Base-by-base conservation (phyloP, 495 filamentous ascomycete genomes). In the Penicillium taxi region DNA sequence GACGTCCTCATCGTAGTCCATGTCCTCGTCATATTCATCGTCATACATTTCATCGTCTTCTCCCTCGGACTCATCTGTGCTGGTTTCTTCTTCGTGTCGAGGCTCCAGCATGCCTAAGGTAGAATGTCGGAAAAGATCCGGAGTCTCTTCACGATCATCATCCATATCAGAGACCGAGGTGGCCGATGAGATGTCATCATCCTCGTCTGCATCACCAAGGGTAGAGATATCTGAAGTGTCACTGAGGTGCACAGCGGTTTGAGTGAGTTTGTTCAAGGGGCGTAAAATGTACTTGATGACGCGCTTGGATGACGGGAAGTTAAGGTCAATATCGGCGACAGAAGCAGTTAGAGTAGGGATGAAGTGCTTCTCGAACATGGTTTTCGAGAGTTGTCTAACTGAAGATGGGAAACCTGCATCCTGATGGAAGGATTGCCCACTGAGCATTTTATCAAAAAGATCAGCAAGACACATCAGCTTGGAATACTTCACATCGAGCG, bases 341-440 rank as follows among this genome's bases (percentile, higher is more conserved):
- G 93, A 94, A n/a, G 76, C 71, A 3, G 90, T 95, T 26, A 99
- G 63, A 4, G 86, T 77, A 16, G 80, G 67, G 35, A 96, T 86
- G 58, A 91, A 96, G 36, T 90, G 85, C 55, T 95, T 96, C 60
- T 96, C 93, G 45, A 94, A 95, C 91, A 99, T 99, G 25, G 95
- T 76, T 49, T 83, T 87, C 12, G 82, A 84, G 41, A 99, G 73
- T 44, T 90, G 84, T 49, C 80, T 76, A 7, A 64, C 64, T 8
- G 71, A 67, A 20, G 66, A 59, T 42, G 46, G 72, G 50, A 56
- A 74, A 40, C 50, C 50, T 45, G 58, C 56, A 53, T 70, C 66
- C 22, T 63, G 59, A 3, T 56, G 62, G 19, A 78, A 81, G 8
- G 87, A 80, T 55, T 81, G 80, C 2, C 83, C 86, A 36, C 77